Evolutionary conservation across 164 flowering plant genomes (phyloP), one percentile per base, ranked within the genome.

Genomic region (Magnolia changhungtana): DNA sequence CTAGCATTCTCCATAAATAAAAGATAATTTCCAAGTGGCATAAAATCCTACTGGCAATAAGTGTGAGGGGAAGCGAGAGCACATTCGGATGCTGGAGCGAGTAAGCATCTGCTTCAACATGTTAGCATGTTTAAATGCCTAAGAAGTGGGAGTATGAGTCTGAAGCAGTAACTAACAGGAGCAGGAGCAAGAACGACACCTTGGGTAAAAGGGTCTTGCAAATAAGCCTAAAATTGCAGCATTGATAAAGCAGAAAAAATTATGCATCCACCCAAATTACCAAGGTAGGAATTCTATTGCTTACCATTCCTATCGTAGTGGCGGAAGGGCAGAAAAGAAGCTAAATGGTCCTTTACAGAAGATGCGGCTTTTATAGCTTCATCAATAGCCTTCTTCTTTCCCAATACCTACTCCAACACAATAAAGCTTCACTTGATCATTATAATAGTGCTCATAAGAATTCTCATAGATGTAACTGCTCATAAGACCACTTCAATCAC

Each of bases 361-460:
- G 79, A 85, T 72, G 93, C 93, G n/a, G 87, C 83, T 81, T 79
- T 89, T 51, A 91, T 86, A 23, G 84, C 58, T 45, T 84, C 86
- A 55, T 90, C 89, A 1, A 87, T 78, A 6, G 87, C 84, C 74
- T 90, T 94, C 86, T 88, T 91, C 87, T 83, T 92, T 69, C 86
- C 94, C 77, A 94, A 78, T 3, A 87, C 81, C 96, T 93, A 73
- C 8, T 63, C 55, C 27, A 49, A 71, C 1, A 23, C 7, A 2
- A 37, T 20, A 69, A 64, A n/a, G 49, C 7, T 2, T 31, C 51
- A 37, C 66, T 37, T 21, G 50, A 59, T 69, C 55, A 59, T 14
- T 21, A 74, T 59, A 51, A 11, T 37, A 51, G 11, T 11, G 9
- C 8, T 51, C 63, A 13, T 23, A 55, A 19, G 50, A 55, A 55